Conservation (phyloP, 176 grass and related monocot genomes). For the Paspalum notatum region DNA sequence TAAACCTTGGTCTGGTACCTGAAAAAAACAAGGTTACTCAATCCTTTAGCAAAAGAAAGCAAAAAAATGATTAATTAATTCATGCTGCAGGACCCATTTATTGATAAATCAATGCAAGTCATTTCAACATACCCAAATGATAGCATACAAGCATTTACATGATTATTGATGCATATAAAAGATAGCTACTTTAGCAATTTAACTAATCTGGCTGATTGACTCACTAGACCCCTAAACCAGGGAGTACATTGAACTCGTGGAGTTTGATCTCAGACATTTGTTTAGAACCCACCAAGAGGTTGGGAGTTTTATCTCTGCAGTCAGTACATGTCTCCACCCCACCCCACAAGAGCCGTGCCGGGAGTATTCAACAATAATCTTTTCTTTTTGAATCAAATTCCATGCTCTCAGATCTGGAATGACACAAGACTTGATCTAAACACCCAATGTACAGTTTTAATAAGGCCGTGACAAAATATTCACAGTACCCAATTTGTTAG, state of each 20-base stretch:
- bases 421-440: neutral
- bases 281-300: neutral
- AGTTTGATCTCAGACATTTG: neutral
- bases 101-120: slow-evolving; percentile 1
- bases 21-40: slow-evolving; percentile 41
- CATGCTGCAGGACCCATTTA: neutral
- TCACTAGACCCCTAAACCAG: neutral
- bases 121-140: too few species aligned
- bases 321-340: neutral
- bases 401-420: slow-evolving; percentile 16
- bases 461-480: slow-evolving; percentile 18
- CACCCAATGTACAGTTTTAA: slow-evolving; percentile 11
- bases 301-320: neutral
- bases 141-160: slow-evolving; percentile 17
- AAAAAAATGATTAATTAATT: slow-evolving; percentile 1
- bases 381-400: slow-evolving; percentile 10
- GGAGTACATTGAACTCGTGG: neutral
- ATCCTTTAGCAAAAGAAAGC: slow-evolving; percentile 6
- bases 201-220: slow-evolving; percentile 3
- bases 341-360: neutral
- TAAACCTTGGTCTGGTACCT: slow-evolving; percentile 80
- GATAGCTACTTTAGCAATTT: neutral
- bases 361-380: neutral
- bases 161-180: slow-evolving; percentile 1
- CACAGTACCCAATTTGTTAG: slow-evolving; percentile 6